phyloP scores from a whole-genome alignment of 345 rosid genomes.

The Aegle marmelos region DNA sequence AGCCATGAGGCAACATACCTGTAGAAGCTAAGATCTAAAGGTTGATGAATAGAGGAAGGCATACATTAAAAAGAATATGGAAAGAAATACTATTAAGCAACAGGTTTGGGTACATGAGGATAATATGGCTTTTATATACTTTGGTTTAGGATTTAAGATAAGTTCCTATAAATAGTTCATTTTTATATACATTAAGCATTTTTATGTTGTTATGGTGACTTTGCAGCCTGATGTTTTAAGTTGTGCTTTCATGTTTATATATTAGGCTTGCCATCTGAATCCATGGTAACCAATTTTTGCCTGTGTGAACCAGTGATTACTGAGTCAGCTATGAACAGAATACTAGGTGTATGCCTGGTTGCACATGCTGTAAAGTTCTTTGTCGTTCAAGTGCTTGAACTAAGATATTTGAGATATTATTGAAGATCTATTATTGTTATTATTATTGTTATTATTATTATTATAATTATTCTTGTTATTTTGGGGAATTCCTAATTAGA shows the following conservation, averaged over 20 bases:
- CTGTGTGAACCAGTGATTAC: constrained; percentile 49
- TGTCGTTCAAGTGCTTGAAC: constrained; percentile 27
- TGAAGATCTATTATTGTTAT: not conserved
- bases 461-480: no score
- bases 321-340: constrained; percentile 46
- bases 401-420: constrained; percentile 23
- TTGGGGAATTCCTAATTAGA: not conserved
- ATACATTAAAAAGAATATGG: not conserved
- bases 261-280: not conserved
- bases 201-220: not conserved
- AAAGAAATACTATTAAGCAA: not conserved
- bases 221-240: not conserved
- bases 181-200: not conserved
- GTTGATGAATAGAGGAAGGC: not conserved
- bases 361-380: constrained; percentile 61
- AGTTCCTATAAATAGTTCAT: not conserved
- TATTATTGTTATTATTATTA: not conserved
- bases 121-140: not conserved
- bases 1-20: not conserved
- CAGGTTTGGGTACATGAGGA: not conserved
- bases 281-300: constrained; percentile 10
- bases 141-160: not conserved
- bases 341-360: constrained; percentile 53
- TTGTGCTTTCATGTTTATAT: not conserved
- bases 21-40: not conserved